Conservation (phyloP, 2,329 filamentous ascomycete species). For the Exophiala lecanii-corni region DNA sequence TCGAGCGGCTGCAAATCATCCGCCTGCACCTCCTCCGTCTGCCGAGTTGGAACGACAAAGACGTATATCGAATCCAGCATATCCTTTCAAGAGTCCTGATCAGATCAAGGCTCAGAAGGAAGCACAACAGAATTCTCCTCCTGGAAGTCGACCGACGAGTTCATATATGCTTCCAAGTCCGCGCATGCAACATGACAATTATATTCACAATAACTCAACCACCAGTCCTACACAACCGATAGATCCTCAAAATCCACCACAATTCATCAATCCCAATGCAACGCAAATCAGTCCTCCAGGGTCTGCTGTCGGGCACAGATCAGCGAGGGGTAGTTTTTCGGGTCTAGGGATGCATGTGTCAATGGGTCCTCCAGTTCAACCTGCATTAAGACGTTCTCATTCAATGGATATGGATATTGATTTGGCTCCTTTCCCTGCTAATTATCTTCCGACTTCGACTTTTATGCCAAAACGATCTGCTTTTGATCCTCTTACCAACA, state of each 20-base stretch:
- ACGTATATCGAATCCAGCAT: conserved; percentile 26
- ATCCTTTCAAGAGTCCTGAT: conserved; percentile 28
- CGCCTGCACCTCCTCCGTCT: conserved; percentile 24
- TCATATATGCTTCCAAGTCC: conserved; percentile 26
- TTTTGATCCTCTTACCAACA: conserved; percentile 18
- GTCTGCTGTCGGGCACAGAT: conserved; percentile 20
- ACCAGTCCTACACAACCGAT: conserved; percentile 15
- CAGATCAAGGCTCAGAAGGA: conserved; percentile 28
- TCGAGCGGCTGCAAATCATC: conserved; percentile 21
- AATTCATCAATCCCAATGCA: conserved; percentile 28
- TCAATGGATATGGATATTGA: conserved; percentile 22
- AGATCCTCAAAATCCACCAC: conserved; percentile 23
- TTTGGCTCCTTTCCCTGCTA: conserved; percentile 20
- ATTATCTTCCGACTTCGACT: conserved; percentile 10
- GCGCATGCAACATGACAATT: conserved; percentile 17
- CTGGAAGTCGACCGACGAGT: conserved; percentile 24
- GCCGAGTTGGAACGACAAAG: conserved; percentile 25
- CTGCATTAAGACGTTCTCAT: conserved; percentile 15
- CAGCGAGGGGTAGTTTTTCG: conserved; percentile 21
- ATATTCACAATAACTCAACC: conserved; percentile 13
- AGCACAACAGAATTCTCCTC: conserved; percentile 24
- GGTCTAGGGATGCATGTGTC: conserved; percentile 10
- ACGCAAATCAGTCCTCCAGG: conserved; percentile 26
- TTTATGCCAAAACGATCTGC: conserved; percentile 19
- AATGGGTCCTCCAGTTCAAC: conserved; percentile 9